phyloP scores from a whole-genome alignment of 345 rosid genomes.

The Brassica nigra region DNA sequence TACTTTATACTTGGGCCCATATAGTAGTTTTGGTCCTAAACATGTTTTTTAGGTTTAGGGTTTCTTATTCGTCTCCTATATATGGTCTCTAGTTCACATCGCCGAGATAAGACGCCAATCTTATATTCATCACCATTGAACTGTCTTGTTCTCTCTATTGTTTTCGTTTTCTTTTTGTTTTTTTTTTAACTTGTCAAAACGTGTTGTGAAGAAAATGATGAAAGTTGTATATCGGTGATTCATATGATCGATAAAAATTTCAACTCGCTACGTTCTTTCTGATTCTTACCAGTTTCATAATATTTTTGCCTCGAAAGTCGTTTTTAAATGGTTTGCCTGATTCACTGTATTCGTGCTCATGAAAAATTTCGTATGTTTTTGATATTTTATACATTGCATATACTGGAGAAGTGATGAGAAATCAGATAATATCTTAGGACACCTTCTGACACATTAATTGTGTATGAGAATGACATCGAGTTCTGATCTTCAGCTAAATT shows the following conservation, averaged over 20 bases:
- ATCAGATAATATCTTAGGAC: slow-evolving; percentile 56
- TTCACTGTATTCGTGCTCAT: neutral
- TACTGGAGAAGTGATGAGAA: slow-evolving; percentile 47
- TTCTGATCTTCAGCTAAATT: slow-evolving; percentile 47
- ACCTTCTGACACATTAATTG: slow-evolving; percentile 59
- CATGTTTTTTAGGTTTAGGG: slow-evolving; percentile 27
- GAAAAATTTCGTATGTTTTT: neutral
- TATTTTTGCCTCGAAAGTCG: neutral
- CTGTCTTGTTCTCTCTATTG: neutral
- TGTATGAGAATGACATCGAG: slow-evolving; percentile 54
- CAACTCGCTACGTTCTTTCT: slow-evolving; percentile 48
- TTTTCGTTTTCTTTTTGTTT: neutral
- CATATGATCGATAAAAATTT: slow-evolving; percentile 32
- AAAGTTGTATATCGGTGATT: slow-evolving; percentile 39
- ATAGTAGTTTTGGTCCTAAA: neutral
- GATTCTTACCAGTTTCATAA: slow-evolving; percentile 5
- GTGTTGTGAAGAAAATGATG: slow-evolving; percentile 26
- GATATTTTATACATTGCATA: neutral
- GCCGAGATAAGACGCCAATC: neutral
- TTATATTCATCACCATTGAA: neutral
- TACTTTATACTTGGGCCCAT: neutral
- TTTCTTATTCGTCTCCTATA: slow-evolving; percentile 12
- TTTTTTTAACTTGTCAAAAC: neutral
- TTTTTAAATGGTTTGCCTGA: neutral
- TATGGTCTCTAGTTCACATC: neutral